These are phyloP conservation scores for Trichoderma gracile DNA, from an alignment of 2,329 filamentous ascomycete genomes.

Conservation along the genomic window DNA sequence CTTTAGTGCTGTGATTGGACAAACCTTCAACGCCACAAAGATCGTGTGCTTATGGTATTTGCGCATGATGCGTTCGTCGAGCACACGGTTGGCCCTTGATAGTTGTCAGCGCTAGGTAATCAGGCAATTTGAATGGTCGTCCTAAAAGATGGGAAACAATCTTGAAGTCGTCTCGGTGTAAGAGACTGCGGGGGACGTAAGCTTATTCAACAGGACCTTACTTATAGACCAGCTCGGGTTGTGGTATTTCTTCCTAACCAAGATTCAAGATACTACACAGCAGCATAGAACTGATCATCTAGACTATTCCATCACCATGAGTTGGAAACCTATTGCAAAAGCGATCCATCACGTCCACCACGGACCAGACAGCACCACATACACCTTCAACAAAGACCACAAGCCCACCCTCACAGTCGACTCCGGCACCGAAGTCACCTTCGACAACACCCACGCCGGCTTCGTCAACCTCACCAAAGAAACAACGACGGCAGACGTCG, in stretches of 20 bases:
- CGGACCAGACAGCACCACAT: not conserved
- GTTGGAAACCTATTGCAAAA: not conserved
- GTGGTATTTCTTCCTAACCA: not conserved
- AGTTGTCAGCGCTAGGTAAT: not conserved
- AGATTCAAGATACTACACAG: not conserved
- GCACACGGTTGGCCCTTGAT: not conserved
- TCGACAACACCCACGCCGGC: slow-evolving; percentile 6
- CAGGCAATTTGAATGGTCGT: no score
- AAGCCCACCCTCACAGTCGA: slow-evolving; percentile 11
- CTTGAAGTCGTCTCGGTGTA: no score
- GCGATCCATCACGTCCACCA: not conserved
- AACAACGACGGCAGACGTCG: not conserved
- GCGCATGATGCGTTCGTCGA: not conserved
- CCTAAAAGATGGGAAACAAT: not conserved
- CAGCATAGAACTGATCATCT: no score
- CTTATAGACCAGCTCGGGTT: not conserved
- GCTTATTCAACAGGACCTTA: not conserved
- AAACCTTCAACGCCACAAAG: not conserved
- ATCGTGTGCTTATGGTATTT: not conserved
- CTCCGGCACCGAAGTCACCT: slow-evolving; percentile 7
- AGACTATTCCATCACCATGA: not conserved
- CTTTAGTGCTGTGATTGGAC: not conserved
- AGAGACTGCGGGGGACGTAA: not conserved
- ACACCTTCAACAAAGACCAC: slow-evolving; percentile 1
- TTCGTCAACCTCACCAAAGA: not conserved